Conservation (phyloP, 371 early-diverging fungal species). For the Mucor sp. region DNA sequence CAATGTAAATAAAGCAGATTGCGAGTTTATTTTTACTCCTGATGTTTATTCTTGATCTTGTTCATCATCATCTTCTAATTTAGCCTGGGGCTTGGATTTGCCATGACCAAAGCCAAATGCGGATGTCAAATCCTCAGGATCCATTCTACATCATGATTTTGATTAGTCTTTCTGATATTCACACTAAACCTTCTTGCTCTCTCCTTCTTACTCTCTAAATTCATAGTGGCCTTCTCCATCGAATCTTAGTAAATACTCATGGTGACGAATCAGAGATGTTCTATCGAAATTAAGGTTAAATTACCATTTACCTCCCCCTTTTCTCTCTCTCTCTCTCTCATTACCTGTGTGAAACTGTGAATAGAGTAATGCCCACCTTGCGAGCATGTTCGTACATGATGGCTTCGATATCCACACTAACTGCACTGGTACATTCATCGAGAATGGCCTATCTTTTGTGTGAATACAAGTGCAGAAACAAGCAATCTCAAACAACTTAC, state of each 20-base stretch:
- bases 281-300: slow-evolving; percentile 15
- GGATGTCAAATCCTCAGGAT: slow-evolving; percentile 53
- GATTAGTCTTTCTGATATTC: not conserved
- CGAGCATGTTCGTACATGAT: slow-evolving; percentile 86
- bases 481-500: slow-evolving; percentile 32
- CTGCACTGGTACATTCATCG: slow-evolving; percentile 88
- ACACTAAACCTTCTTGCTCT: not conserved
- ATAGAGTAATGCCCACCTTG: slow-evolving; percentile 78
- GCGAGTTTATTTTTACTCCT: not conserved
- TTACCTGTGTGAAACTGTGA: slow-evolving; percentile 85
- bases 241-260: slow-evolving; percentile 78
- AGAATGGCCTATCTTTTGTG: slow-evolving; percentile 63
- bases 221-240: slow-evolving; percentile 86
- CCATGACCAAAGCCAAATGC: slow-evolving; percentile 65
- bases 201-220: slow-evolving; percentile 54
- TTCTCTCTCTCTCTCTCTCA: not conserved
- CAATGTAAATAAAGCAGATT: not conserved
- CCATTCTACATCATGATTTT: slow-evolving; percentile 37
- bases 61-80: slow-evolving; percentile 27
- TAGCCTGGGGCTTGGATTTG: slow-evolving; percentile 45
- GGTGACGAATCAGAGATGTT: slow-evolving; percentile 67
- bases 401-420: slow-evolving; percentile 82
- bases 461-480: not conserved
- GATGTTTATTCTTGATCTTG: not conserved
- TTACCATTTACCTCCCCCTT: not conserved